Conservation (phyloP, 176 grass and related monocot genomes). For the Triticum turgidum region DNA sequence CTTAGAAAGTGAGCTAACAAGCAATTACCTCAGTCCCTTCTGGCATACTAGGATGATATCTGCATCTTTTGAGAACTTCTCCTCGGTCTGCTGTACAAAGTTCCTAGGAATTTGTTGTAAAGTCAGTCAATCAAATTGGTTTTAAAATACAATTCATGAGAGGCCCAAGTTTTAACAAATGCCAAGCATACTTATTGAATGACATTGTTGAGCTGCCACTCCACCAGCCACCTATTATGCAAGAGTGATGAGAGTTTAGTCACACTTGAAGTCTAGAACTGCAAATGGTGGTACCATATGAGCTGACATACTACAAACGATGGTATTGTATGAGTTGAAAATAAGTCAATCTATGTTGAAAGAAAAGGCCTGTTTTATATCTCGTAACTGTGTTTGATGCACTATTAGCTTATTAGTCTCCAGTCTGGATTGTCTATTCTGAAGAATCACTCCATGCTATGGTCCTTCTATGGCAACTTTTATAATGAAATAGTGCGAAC, state of each 20-base stretch:
- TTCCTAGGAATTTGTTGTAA: conserved; percentile 49
- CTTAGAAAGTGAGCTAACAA: conserved; percentile 14
- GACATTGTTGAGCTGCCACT: conserved; percentile 84
- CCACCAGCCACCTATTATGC: conserved; percentile 96
- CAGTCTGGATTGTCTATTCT: neutral
- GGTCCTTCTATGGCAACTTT: neutral
- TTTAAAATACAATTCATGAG: neutral
- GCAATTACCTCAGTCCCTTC: conserved; percentile 81
- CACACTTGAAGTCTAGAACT: neutral
- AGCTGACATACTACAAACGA: neutral
- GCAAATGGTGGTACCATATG: neutral
- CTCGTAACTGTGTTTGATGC: neutral
- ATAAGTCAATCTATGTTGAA: neutral
- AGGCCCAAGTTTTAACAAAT: conserved; percentile 18
- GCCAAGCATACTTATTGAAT: conserved; percentile 67
- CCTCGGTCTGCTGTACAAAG: conserved; percentile 72
- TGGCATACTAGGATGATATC: conserved; percentile 89
- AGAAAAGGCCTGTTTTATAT: neutral
- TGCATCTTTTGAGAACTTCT: conserved; percentile 90
- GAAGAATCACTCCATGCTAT: neutral
- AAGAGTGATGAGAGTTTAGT: conserved; percentile 25
- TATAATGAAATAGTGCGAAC: neutral
- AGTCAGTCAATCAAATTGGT: conserved; percentile 25
- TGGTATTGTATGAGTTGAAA: neutral
- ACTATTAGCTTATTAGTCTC: neutral